Conservation (phyloP, 2,329 filamentous ascomycete genomes). For the Colletotrichum echinochloae region DNA sequence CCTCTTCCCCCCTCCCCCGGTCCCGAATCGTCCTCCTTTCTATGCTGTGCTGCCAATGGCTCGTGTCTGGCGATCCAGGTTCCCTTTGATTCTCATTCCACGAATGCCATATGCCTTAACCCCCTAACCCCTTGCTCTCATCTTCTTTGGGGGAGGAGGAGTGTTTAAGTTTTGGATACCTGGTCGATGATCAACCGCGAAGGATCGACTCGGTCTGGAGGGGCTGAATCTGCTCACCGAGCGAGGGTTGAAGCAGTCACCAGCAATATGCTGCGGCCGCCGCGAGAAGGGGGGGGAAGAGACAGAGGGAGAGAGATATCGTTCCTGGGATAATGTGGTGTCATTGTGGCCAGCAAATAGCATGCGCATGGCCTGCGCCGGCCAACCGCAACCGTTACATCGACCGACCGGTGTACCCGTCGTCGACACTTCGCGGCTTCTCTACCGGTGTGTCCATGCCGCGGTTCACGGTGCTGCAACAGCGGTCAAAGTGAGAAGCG, state of each 20-base stretch:
- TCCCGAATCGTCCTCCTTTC: slow-evolving; percentile 15
- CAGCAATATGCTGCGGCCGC: slow-evolving; percentile 14
- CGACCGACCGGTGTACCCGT: slow-evolving; percentile 23
- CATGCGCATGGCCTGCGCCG: slow-evolving; percentile 21
- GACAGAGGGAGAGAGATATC: slow-evolving; percentile 3
- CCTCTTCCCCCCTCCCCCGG: neutral
- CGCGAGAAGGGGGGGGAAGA: neutral
- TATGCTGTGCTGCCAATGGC: slow-evolving; percentile 14
- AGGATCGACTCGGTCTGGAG: neutral
- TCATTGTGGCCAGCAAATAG: slow-evolving; percentile 23
- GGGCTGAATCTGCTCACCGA: neutral
- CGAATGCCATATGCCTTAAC: neutral
- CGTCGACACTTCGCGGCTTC: slow-evolving; percentile 21
- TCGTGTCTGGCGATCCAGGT: neutral
- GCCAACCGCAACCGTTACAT: slow-evolving; percentile 14
- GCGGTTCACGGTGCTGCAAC: slow-evolving; percentile 3
- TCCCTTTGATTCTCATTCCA: neutral
- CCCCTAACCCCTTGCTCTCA: neutral
- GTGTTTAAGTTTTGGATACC: neutral
- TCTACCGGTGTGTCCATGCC: slow-evolving; percentile 3
- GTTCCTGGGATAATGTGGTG: slow-evolving; percentile 15
- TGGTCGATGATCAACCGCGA: neutral
- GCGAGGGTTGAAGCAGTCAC: neutral
- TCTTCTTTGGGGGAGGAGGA: neutral
- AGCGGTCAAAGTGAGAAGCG: slow-evolving; percentile 21